Evolutionary conservation across 208 protist genomes (phyloP).

Genomic region (Acanthamoeba triangularis): DNA sequence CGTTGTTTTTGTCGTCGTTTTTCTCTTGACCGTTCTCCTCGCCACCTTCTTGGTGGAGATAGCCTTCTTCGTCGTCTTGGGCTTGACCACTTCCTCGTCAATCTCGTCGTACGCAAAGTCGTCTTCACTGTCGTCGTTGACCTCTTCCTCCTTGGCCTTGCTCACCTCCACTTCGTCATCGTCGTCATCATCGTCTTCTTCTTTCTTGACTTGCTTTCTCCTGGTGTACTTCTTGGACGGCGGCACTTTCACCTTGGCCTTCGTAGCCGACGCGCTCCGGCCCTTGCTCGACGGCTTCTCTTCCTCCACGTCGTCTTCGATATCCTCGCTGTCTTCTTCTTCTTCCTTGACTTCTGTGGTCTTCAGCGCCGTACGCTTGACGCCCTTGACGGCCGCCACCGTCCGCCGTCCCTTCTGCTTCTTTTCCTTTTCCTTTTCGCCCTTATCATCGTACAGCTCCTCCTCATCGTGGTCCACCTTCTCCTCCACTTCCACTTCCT

Average conservation of each 20-base stretch:
- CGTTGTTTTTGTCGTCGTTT: background rate
- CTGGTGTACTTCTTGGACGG: background rate
- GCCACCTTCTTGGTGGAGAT: background rate
- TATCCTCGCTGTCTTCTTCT: background rate
- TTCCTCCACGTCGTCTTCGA: background rate
- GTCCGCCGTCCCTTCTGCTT: background rate
- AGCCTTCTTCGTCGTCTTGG: background rate
- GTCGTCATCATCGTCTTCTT: background rate
- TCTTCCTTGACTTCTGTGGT: background rate
- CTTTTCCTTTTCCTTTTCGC: background rate
- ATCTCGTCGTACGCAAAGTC: background rate
- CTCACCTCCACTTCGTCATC: background rate
- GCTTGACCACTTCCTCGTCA: background rate
- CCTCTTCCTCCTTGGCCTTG: background rate
- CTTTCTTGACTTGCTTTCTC: background rate
- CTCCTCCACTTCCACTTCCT: background rate
- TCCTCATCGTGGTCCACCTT: background rate
- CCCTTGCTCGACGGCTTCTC: background rate
- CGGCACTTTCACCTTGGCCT: background rate
- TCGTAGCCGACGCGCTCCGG: background rate
- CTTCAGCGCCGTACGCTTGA: background rate
- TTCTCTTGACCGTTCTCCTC: background rate
- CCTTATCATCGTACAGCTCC: background rate
- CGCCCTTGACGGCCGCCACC: background rate
- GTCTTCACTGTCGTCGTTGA: background rate